Base-by-base conservation (phyloP, 176 grass and related monocot genomes). In the Elaeis guineensis region DNA sequence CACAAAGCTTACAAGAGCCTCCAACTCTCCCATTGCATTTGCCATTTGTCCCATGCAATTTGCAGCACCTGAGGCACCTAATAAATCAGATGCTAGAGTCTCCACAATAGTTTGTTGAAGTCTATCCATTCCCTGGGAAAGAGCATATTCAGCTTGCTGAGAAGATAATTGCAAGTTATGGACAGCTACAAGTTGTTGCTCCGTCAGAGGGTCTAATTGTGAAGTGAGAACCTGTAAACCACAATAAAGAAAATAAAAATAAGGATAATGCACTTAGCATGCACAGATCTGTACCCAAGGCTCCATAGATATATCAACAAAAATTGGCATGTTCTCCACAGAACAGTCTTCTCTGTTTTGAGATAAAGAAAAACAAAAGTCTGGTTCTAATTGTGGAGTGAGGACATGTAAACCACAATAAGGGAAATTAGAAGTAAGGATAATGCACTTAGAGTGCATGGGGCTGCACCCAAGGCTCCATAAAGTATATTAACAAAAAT, bases 81-180 rank as follows among this genome's bases (percentile, higher is more conserved):
- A 77, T 5, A 74, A 58, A 59, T 82, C 62, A 54, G 66, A 63
- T 15, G 71, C 59, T 30, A 98, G 79, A 9, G 79, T 55, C 73
- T 89, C 94, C 1, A 82, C 69, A 23, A 98, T 74, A 55, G 77
- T 98, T 65, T 93, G 81, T 70, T 89, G 88, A 61, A 98, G 81
- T 78, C 86, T 93, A 53, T 86, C 76, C 88, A 98, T 89, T 49
- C 94, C 94, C 76, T 93, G 84, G 3, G 64, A 81, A 11, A 98
- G 85, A 15, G 94, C 94, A 57, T 92, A 81, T 66, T 98, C 94
- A 21, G 67, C 71, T 84, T 98, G 87, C 63, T 68, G 68, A 35
- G 88, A 86, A 25, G 60, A 74, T 19, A 78, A 74, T 69, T 69
- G 82, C 59, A 98, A 64, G 11, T 4, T 39, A 62, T 39, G 19